These are phyloP conservation scores for Acanthamoeba royreba DNA, from an alignment of 208 protist species.

Conservation along the genomic window DNA sequence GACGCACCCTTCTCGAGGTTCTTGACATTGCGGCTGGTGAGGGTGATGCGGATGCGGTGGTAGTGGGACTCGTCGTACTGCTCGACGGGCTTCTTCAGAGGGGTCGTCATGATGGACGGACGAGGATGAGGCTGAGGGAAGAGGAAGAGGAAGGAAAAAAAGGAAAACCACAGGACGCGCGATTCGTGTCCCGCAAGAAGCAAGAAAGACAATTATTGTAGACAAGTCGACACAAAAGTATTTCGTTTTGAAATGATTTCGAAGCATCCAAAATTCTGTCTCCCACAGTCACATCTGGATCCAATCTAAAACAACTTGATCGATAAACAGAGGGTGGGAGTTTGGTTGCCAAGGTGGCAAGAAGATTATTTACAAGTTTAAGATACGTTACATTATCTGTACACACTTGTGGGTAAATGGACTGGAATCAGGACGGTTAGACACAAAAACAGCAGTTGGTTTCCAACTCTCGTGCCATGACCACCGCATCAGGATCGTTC, in stretches of 20 bases:
- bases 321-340: too few relatives aligned
- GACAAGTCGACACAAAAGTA: neutral
- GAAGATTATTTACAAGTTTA: too few relatives aligned
- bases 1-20: slow-evolving; percentile 92
- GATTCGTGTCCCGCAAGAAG: neutral
- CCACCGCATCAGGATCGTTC: neutral
- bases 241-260: too few relatives aligned
- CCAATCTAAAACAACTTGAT: too few relatives aligned
- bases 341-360: too few relatives aligned
- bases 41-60: slow-evolving; percentile 95
- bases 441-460: too few relatives aligned
- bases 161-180: neutral
- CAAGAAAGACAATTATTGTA: neutral
- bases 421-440: too few relatives aligned
- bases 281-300: too few relatives aligned
- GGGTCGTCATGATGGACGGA: neutral
- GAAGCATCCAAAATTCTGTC: too few relatives aligned
- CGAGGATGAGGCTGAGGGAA: neutral
- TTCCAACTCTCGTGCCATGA: neutral
- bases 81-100: neutral
- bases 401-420: too few relatives aligned
- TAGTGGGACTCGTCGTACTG: slow-evolving; percentile 43
- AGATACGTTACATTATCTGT: too few relatives aligned
- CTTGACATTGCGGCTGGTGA: slow-evolving; percentile 94
- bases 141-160: neutral